Evolutionary conservation across 2,329 filamentous ascomycete genomes (phyloP).

Genomic region (Penicillium sp.): DNA sequence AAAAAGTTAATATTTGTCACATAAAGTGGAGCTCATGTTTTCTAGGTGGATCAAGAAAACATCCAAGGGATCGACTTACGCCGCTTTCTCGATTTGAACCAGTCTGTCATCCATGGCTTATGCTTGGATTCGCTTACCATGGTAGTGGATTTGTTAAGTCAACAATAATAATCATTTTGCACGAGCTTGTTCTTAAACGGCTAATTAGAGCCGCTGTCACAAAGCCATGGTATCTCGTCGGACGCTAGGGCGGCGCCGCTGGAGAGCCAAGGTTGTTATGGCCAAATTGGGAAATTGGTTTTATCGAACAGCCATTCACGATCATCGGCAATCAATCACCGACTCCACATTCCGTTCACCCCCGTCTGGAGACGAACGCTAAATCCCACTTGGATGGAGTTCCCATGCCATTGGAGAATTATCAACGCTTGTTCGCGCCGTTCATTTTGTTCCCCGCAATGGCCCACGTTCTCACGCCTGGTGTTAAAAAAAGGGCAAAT

Average conservation of each 20-base stretch:
- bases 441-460: not conserved
- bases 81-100: not conserved
- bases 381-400: not conserved
- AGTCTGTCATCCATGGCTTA: no score
- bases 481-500: not conserved
- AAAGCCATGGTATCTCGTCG: not conserved
- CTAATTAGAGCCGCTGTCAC: no score
- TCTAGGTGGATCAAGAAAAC: not conserved
- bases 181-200: not conserved
- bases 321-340: not conserved
- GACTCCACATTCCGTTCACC: slow-evolving; percentile 11
- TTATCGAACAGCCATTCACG: slow-evolving; percentile 5
- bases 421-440: not conserved
- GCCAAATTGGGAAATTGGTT: not conserved
- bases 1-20: not conserved
- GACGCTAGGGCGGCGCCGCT: slow-evolving; percentile 6
- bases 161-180: not conserved
- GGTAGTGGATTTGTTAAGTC: not conserved
- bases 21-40: not conserved
- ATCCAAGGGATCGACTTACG: not conserved
- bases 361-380: slow-evolving; percentile 1
- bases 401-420: not conserved
- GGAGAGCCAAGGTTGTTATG: not conserved
- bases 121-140: not conserved
- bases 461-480: not conserved